phyloP scores from a whole-genome alignment of 805 yeast genomes.

The Starmerella bombi region DNA sequence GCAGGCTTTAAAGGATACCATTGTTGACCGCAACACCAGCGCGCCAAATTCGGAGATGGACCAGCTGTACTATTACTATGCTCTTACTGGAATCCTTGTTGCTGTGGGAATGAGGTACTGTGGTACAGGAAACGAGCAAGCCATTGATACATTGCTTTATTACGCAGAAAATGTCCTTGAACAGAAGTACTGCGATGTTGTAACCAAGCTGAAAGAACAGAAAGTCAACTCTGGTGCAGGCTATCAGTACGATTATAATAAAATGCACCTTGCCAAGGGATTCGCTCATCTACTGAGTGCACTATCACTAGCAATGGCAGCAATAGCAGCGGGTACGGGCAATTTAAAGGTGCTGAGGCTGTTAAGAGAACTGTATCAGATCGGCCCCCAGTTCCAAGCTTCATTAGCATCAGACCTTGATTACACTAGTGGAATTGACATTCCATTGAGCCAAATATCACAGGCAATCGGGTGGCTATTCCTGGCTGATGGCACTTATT shows the following conservation, averaged over 20 bases:
- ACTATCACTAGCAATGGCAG: slow-evolving; percentile 49
- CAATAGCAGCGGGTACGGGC: slow-evolving; percentile 85
- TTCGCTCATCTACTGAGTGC: slow-evolving; percentile 23
- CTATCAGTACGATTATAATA: no score
- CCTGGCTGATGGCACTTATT: slow-evolving; percentile 85
- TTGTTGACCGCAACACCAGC: slow-evolving; percentile 4
- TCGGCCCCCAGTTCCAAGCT: slow-evolving; percentile 9
- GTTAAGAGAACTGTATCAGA: slow-evolving; percentile 42
- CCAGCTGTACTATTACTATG: slow-evolving; percentile 40
- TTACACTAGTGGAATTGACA: slow-evolving; percentile 34
- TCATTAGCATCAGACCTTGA: not conserved
- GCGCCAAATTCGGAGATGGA: slow-evolving; percentile 38
- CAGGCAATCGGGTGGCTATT: slow-evolving; percentile 79
- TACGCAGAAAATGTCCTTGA: slow-evolving; percentile 42
- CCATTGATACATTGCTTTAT: slow-evolving; percentile 39
- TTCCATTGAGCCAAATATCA: slow-evolving; percentile 63
- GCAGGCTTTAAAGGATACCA: slow-evolving; percentile 7
- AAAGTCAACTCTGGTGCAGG: no score
- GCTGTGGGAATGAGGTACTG: slow-evolving; percentile 68
- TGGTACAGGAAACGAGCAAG: slow-evolving; percentile 41
- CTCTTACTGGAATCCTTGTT: slow-evolving; percentile 62
- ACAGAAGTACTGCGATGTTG: not conserved
- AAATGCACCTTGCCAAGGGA: not conserved
- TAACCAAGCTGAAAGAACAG: slow-evolving; percentile 31
- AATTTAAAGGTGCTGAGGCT: slow-evolving; percentile 68